Evolutionary conservation across 164 flowering plant genomes (phyloP).

Genomic region (Chimonanthus salicifolius): DNA sequence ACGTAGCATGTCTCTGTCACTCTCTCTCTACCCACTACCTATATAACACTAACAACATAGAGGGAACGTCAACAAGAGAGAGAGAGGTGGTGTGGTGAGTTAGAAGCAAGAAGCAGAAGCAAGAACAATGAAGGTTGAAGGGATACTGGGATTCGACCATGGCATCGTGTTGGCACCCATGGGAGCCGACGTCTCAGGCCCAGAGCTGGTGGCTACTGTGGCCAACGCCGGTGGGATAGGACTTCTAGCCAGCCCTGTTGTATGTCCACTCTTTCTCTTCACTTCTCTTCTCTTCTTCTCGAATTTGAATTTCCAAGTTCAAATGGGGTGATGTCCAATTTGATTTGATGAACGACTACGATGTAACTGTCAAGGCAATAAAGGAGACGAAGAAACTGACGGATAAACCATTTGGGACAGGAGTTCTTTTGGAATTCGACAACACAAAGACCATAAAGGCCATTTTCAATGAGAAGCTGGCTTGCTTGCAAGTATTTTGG

Average conservation of each 20-base stretch:
- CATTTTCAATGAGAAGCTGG: conserved; percentile 26
- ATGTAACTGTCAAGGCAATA: conserved; percentile 20
- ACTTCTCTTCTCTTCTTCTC: not conserved
- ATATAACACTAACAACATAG: no score
- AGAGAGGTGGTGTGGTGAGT: no score
- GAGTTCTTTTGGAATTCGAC: conserved; percentile 20
- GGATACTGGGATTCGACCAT: conserved; percentile 24
- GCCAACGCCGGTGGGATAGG: conserved; percentile 27
- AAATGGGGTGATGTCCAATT: no score
- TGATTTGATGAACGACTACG: conserved; percentile 12
- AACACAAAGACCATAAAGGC: conserved; percentile 18
- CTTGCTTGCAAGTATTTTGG: conserved; percentile 27
- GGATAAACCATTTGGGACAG: no score
- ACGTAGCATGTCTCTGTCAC: no score
- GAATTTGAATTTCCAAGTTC: not conserved
- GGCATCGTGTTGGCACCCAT: conserved; percentile 28
- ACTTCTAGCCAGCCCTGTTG: conserved; percentile 25
- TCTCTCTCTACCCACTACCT: no score
- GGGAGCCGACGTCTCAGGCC: conserved; percentile 26
- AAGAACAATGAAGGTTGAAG: conserved; percentile 13
- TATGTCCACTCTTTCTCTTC: conserved; percentile 6
- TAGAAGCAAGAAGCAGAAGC: not conserved
- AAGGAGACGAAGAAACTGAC: no score
- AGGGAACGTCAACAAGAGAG: no score
- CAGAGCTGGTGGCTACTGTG: conserved; percentile 23